A percentile compares a stretch with the other conserved stretches of the same genome.
These are phyloP conservation scores for Trichosanthes cucumerina DNA, from an alignment of 306 rosid species.

Conservation along the genomic window DNA sequence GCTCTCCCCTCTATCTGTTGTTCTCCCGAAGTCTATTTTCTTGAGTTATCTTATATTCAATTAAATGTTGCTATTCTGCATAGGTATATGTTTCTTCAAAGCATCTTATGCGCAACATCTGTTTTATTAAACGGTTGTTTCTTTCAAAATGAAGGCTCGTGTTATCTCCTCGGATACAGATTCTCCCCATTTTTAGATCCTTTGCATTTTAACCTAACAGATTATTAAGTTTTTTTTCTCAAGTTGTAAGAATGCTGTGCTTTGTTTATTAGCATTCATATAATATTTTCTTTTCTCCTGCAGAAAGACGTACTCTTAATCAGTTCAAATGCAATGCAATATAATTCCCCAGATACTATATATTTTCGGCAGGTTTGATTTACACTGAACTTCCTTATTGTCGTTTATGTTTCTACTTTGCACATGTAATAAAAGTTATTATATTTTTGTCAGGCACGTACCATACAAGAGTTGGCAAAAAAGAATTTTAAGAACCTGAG, in stretches of 20 bases:
- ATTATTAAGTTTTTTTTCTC: neutral
- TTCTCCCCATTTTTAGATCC: neutral
- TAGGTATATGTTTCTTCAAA: neutral
- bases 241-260: neutral
- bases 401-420: neutral
- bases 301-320: conserved; percentile 55
- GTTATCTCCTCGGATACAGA: neutral
- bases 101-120: neutral
- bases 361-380: conserved; percentile 59
- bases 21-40: neutral
- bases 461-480: conserved; percentile 56
- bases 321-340: conserved; percentile 68
- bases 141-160: neutral
- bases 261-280: conserved; percentile 9
- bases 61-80: neutral
- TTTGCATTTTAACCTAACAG: neutral
- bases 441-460: conserved; percentile 42
- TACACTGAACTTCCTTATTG: neutral
- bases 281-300: conserved; percentile 4
- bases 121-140: neutral
- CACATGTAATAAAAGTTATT: conserved; percentile 1
- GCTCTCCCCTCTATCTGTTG: neutral
- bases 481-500: conserved; percentile 52
- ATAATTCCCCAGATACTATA: conserved; percentile 60
- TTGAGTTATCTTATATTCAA: neutral